Evolutionary conservation across 352 stramenopile genomes (phyloP).

Genomic region (Globisporangium spiculum): DNA sequence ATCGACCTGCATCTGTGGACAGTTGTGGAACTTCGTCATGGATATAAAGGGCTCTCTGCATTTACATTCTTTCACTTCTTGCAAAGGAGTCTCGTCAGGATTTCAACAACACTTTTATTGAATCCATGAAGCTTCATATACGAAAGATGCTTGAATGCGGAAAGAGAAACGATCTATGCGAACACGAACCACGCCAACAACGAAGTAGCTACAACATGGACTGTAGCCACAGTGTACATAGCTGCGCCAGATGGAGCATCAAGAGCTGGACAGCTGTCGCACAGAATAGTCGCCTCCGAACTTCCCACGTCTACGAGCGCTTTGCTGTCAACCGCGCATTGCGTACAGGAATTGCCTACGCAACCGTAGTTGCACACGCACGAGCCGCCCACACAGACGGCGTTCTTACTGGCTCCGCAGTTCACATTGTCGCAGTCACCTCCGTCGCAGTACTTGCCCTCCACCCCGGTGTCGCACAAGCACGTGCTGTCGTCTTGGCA

Average conservation of each 20-base stretch:
- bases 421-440: conserved; percentile 45
- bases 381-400: conserved; percentile 48
- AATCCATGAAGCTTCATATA: not conserved
- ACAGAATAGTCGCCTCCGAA: conserved; percentile 39
- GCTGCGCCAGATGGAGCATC: not conserved
- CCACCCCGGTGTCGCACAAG: conserved; percentile 37
- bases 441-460: conserved; percentile 55
- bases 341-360: conserved; percentile 35
- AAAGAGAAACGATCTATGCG: conserved; percentile 4
- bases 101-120: not conserved
- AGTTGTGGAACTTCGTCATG: too few species aligned
- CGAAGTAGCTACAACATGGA: not conserved
- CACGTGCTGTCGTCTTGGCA: conserved; percentile 65
- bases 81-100: too few species aligned
- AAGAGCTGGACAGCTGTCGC: conserved; percentile 21
- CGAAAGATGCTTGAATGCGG: not conserved
- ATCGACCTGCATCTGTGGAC: too few species aligned
- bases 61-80: too few species aligned
- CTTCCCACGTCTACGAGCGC: conserved; percentile 23
- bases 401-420: conserved; percentile 44
- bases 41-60: too few species aligned
- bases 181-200: conserved; percentile 12
- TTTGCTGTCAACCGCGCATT: conserved; percentile 41
- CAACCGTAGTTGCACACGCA: conserved; percentile 63
- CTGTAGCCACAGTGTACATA: not conserved